These are phyloP conservation scores for Monosporozyma aquatica DNA, from an alignment of 805 yeast species.

Conservation along the genomic window DNA sequence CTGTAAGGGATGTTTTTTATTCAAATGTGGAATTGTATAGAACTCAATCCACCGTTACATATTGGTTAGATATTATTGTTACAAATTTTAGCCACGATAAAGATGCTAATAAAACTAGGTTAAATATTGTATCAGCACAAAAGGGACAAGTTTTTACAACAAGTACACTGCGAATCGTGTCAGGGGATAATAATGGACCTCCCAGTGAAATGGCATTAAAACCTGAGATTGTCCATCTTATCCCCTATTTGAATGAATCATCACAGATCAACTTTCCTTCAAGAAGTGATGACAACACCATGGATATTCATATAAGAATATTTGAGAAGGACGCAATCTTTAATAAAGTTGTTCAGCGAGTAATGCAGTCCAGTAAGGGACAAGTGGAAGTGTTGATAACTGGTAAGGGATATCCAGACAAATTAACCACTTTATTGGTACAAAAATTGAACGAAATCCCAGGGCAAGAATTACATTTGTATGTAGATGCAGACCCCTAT, in stretches of 20 bases:
- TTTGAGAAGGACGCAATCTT: constrained; percentile 50
- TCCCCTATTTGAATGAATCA: constrained; percentile 34
- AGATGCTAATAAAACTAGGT: constrained; percentile 29
- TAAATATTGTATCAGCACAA: constrained; percentile 49
- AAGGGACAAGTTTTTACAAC: constrained; percentile 44
- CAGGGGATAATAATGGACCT: too few relatives aligned
- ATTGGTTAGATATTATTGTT: constrained; percentile 33
- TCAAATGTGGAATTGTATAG: constrained; percentile 47
- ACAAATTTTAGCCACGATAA: constrained; percentile 30
- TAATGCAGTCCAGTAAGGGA: constrained; percentile 1
- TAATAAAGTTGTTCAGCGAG: constrained; percentile 23
- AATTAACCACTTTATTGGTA: constrained; percentile 41
- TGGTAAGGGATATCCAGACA: constrained; percentile 67
- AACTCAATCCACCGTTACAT: constrained; percentile 37
- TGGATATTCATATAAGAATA: constrained; percentile 26
- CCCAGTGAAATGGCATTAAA: constrained; percentile 1
- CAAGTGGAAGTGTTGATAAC: constrained; percentile 37
- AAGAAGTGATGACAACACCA: too few relatives aligned
- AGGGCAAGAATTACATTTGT: constrained; percentile 34
- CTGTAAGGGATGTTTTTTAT: constrained; percentile 51
- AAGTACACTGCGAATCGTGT: background rate
- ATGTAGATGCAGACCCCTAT: constrained; percentile 59
- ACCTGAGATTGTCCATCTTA: constrained; percentile 22
- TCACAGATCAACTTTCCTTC: constrained; percentile 6
- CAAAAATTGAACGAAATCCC: constrained; percentile 20